Base-by-base conservation (phyloP, 257 asterid species). In the Penstemon eatonii region DNA sequence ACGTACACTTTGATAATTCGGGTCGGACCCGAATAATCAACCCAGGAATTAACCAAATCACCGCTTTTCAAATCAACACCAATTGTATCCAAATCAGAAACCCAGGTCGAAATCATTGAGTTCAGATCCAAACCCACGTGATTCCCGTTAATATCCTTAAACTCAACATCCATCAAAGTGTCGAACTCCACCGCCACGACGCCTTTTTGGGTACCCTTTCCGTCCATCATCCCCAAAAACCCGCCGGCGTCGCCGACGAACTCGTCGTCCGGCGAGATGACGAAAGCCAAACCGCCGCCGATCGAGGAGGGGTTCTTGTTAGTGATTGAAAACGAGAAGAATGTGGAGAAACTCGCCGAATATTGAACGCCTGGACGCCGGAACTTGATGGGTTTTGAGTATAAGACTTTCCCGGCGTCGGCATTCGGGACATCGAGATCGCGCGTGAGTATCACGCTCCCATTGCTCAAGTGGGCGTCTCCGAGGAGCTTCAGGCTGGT, bases 271-370 rank as follows among this genome's bases (percentile, higher is more conserved):
- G 89, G 87, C 1, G 96, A 80, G 49, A 90, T 80, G 60, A 90
- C 78, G 52, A 90, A 90, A 1, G 97, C 97, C 25, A 90, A 66
- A 1, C 97, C 97, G 40, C 96, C 97, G 52, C 97, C 97, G 64
- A 87, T 86, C 37, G 97, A 90, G 0, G 89, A 81, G 0, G 95
- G 97, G 74, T 90, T 90, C 80, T 84, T 50, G 61, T 87, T 90
- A 11, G 76, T 61, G 15, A 90, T 73, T 1, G 96, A 87, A 73
- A 90, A 90, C 3, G 97, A 82, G 82, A 90, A 90, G 75, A 87
- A 90, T 6, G 97, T 81, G 5, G 89, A 81, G 82, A 90, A 90
- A 69, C 84, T 84, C 19, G 81, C 96, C 50, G 76, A 75, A 19
- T 47, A 53, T 45, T 39, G 63, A 13, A 69, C 43, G 7, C 82